phyloP scores from a whole-genome alignment of 495 filamentous ascomycete genomes.

The Symbiotaphrina buchneri region DNA sequence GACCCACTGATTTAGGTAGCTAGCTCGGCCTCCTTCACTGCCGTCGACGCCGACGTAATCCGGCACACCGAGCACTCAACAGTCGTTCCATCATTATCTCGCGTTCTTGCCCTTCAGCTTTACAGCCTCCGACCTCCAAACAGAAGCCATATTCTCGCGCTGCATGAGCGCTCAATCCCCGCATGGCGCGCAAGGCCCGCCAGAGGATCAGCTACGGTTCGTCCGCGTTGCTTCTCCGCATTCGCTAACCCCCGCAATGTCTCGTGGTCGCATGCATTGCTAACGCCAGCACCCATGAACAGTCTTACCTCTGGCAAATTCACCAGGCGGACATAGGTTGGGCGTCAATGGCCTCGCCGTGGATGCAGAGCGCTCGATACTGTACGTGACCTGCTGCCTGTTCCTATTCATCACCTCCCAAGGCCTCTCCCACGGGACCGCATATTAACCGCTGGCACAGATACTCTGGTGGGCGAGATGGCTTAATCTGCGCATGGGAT shows the following conservation, averaged over 20 bases:
- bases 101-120: too few species aligned
- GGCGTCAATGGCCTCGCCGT: constrained; percentile 87
- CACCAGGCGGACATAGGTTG: constrained; percentile 72
- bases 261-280: constrained; percentile 5
- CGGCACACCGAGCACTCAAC: too few species aligned
- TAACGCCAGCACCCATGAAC: too few species aligned
- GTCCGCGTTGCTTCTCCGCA: neutral
- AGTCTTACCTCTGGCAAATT: constrained; percentile 91
- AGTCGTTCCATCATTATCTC: too few species aligned
- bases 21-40: too few species aligned
- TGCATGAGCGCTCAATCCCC: constrained; percentile 1
- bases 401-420: constrained; percentile 7
- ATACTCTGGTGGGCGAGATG: constrained; percentile 90
- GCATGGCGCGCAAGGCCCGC: constrained; percentile 20
- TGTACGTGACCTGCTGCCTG: constrained; percentile 33
- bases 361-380: constrained; percentile 61
- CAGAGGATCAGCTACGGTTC: constrained; percentile 32
- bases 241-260: constrained; percentile 1
- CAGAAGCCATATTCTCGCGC: neutral
- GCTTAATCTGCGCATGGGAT: constrained; percentile 90
- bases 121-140: neutral
- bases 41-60: too few species aligned
- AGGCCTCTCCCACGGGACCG: constrained; percentile 3
- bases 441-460: constrained; percentile 19
- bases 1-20: too few species aligned